These are phyloP conservation scores for Vanilla planifolia DNA, from an alignment of 106 monocot genomes.

Conservation along the genomic window DNA sequence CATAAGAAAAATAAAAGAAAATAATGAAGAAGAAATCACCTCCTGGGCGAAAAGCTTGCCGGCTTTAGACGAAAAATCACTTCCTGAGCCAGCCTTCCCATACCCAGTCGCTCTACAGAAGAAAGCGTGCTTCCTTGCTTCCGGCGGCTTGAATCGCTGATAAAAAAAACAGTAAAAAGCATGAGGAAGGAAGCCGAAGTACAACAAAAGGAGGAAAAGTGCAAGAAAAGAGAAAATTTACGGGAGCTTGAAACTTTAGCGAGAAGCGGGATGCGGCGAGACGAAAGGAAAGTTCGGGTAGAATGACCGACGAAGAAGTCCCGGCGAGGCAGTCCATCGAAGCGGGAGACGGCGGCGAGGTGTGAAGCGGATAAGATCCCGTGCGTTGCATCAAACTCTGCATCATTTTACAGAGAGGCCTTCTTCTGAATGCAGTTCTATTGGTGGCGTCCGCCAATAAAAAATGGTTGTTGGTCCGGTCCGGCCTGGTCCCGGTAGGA, in stretches of 20 bases:
- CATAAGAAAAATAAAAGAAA: not conserved
- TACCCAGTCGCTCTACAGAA: conserved; percentile 27
- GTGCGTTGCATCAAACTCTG: too few relatives aligned
- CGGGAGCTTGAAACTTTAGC: conserved; percentile 20
- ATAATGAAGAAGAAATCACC: conserved; percentile 18
- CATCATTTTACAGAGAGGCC: too few relatives aligned
- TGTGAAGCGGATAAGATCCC: too few relatives aligned
- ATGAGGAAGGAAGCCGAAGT: not conserved
- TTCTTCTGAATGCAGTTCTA: too few relatives aligned
- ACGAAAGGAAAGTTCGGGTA: conserved; percentile 8
- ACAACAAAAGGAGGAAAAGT: not conserved
- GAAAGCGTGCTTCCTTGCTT: conserved; percentile 5
- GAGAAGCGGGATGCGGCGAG: conserved; percentile 6
- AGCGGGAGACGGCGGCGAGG: too few relatives aligned
- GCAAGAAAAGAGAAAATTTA: conserved; percentile 5
- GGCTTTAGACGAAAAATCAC: conserved; percentile 17
- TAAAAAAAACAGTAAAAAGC: conserved; percentile 2
- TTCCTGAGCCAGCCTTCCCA: conserved; percentile 18
- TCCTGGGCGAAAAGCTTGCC: conserved; percentile 55
- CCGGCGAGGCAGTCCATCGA: conserved; percentile 24
- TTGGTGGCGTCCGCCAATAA: too few relatives aligned
- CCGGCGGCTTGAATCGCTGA: conserved; percentile 31
- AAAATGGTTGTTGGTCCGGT: too few relatives aligned
- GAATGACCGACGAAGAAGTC: conserved; percentile 18
- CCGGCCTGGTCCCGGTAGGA: too few relatives aligned